Conservation (phyloP, 2,329 filamentous ascomycete genomes). For the Aureobasidium pullulans region DNA sequence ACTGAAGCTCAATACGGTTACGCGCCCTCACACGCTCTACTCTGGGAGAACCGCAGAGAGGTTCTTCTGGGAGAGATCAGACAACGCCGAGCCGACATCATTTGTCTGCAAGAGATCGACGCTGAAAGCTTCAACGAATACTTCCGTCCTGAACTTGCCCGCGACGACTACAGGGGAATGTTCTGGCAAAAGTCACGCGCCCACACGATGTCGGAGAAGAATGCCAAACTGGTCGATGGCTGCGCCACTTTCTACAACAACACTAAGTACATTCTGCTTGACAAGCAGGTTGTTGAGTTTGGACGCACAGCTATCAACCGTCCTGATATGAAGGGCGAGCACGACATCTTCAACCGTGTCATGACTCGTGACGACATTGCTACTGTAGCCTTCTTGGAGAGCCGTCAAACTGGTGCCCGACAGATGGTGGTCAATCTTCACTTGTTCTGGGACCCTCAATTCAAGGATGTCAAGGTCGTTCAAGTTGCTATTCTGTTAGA, state of each 20-base stretch:
- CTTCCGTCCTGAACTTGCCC: slow-evolving; percentile 78
- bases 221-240: slow-evolving; percentile 84
- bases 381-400: slow-evolving; percentile 86
- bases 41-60: slow-evolving; percentile 80
- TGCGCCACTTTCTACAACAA: slow-evolving; percentile 96
- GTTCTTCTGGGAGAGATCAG: slow-evolving; percentile 78
- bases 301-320: slow-evolving; percentile 86
- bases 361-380: slow-evolving; percentile 99
- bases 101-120: slow-evolving; percentile 91
- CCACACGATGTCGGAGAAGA: slow-evolving; percentile 84
- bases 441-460: slow-evolving; percentile 86
- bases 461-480: slow-evolving; percentile 91
- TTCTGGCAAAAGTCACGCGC: slow-evolving; percentile 87
- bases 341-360: slow-evolving; percentile 96
- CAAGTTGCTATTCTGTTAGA: slow-evolving; percentile 96
- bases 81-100: slow-evolving; percentile 73
- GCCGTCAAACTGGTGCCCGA: slow-evolving; percentile 78
- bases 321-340: slow-evolving; percentile 93
- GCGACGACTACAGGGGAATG: slow-evolving; percentile 85
- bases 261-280: slow-evolving; percentile 77
- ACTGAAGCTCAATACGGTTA: slow-evolving; percentile 83
- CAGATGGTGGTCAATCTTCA: slow-evolving; percentile 92
- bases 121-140: slow-evolving; percentile 86
- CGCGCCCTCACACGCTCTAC: slow-evolving; percentile 70
- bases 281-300: slow-evolving; percentile 92